Percentiles rank a stretch among this genome's conserved stretches.
These are phyloP conservation scores for Stellera chamaejasme DNA, from an alignment of 345 rosid genomes.

Conservation along the genomic window DNA sequence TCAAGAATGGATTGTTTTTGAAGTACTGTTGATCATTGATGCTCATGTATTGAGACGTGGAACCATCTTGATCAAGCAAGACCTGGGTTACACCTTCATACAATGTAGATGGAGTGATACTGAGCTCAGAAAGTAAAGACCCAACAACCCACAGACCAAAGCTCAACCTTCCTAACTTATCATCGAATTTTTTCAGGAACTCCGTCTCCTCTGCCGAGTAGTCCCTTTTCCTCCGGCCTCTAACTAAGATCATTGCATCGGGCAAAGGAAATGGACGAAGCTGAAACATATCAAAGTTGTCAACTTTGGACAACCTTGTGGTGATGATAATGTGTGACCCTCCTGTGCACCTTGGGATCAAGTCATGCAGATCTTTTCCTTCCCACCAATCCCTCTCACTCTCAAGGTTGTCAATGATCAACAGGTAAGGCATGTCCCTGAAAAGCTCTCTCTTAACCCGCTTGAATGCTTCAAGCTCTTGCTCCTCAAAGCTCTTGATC, in stretches of 20 bases:
- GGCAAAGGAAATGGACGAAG: constrained; percentile 42
- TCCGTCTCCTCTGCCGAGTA: constrained; percentile 54
- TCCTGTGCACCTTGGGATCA: constrained; percentile 79
- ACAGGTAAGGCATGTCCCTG: constrained; percentile 74
- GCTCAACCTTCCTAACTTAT: constrained; percentile 64
- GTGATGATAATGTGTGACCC: constrained; percentile 86
- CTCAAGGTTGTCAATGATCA: constrained; percentile 91
- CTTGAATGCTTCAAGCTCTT: constrained; percentile 81
- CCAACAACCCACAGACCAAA: constrained; percentile 73
- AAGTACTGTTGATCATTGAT: constrained; percentile 55
- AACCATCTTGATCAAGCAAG: constrained; percentile 35
- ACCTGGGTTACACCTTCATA: constrained; percentile 67
- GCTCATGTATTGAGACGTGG: constrained; percentile 30
- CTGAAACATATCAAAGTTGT: constrained; percentile 64
- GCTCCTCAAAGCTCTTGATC: constrained; percentile 77
- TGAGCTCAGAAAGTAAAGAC: constrained; percentile 67
- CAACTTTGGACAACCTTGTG: constrained; percentile 63
- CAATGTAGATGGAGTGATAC: constrained; percentile 60
- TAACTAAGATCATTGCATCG: constrained; percentile 65
- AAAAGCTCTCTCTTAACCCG: constrained; percentile 74
- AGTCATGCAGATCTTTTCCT: constrained; percentile 78
- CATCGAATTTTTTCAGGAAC: constrained; percentile 53
- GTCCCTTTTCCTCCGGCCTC: constrained; percentile 65
- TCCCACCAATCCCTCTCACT: constrained; percentile 95
- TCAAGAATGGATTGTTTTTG: constrained; percentile 57